These are phyloP conservation scores for Aspergillus sp. DNA, from an alignment of 2,329 filamentous ascomycete species.

Conservation along the genomic window DNA sequence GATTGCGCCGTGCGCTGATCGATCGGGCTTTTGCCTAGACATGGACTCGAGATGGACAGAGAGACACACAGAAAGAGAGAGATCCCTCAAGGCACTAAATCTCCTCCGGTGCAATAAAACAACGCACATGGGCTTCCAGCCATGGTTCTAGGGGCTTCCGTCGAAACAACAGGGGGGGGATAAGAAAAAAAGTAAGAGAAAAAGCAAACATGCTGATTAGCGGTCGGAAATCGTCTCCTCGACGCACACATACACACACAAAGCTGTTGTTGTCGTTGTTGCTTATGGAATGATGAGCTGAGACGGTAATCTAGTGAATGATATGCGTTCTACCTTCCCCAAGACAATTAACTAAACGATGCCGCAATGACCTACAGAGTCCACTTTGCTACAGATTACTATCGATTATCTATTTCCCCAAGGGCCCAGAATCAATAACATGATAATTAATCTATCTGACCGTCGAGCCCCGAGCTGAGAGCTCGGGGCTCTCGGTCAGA, in stretches of 20 bases:
- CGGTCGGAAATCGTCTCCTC: background rate
- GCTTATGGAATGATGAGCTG: background rate
- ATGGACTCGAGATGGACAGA: background rate
- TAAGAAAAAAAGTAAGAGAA: background rate
- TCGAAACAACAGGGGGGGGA: background rate
- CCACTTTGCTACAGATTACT: background rate
- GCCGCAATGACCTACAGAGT: background rate
- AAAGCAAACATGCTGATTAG: background rate
- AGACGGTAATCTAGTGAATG: background rate
- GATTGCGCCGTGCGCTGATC: background rate
- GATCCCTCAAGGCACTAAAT: too few species aligned
- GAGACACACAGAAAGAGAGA: background rate
- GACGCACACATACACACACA: background rate
- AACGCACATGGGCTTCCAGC: background rate
- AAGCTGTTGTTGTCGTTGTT: background rate
- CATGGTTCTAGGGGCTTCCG: background rate
- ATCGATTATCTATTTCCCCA: background rate
- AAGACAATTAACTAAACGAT: background rate
- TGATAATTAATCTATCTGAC: background rate
- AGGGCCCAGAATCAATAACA: background rate
- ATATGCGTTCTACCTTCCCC: background rate
- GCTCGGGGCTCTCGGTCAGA: constrained; percentile 3
- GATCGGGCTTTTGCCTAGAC: background rate
- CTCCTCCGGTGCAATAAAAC: background rate
- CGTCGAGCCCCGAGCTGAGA: background rate